A percentile compares a stretch with the other conserved stretches of the same genome.
These are phyloP conservation scores for Bertia moriformis DNA, from an alignment of 2,329 filamentous ascomycete species.

Conservation along the genomic window DNA sequence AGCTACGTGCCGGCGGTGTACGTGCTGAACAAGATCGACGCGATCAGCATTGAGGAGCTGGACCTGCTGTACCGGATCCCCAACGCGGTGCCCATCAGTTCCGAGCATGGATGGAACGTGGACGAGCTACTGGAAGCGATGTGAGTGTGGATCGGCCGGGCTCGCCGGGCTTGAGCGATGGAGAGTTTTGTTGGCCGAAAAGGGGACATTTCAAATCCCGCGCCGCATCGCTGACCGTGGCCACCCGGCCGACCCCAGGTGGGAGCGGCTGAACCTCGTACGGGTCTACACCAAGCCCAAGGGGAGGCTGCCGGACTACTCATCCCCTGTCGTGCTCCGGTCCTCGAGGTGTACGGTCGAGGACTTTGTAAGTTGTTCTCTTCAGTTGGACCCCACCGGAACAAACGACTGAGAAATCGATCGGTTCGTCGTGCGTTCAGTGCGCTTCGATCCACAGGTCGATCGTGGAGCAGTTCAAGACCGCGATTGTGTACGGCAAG, in stretches of 20 bases:
- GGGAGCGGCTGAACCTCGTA: slow-evolving; percentile 85
- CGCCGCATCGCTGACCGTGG: background rate
- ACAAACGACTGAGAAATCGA: slow-evolving; percentile 5
- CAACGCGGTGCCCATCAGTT: slow-evolving; percentile 91
- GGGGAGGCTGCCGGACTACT: slow-evolving; percentile 85
- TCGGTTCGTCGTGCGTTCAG: slow-evolving; percentile 26
- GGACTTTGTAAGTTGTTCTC: slow-evolving; percentile 66
- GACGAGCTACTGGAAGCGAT: slow-evolving; percentile 94
- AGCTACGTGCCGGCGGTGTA: slow-evolving; percentile 98
- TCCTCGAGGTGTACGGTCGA: slow-evolving; percentile 76
- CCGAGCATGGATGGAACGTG: slow-evolving; percentile 94
- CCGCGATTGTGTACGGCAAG: slow-evolving; percentile 89
- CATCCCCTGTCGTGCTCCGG: slow-evolving; percentile 75
- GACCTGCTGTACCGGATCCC: slow-evolving; percentile 93
- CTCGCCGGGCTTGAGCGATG: slow-evolving; percentile 4
- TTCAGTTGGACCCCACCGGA: no score
- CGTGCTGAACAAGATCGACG: slow-evolving; percentile 97
- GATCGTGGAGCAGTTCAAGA: slow-evolving; percentile 90
- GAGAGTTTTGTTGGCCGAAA: slow-evolving; percentile 4
- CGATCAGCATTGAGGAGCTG: slow-evolving; percentile 93
- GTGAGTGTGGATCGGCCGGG: slow-evolving; percentile 28
- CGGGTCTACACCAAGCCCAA: slow-evolving; percentile 98
- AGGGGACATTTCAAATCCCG: slow-evolving; percentile 4
- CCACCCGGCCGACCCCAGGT: slow-evolving; percentile 28
- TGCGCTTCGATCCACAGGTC: slow-evolving; percentile 95